Percentiles rank a stretch among this genome's conserved stretches.
phyloP scores from a whole-genome alignment of 176 grass and related monocot species.

The Musa acuminata region DNA sequence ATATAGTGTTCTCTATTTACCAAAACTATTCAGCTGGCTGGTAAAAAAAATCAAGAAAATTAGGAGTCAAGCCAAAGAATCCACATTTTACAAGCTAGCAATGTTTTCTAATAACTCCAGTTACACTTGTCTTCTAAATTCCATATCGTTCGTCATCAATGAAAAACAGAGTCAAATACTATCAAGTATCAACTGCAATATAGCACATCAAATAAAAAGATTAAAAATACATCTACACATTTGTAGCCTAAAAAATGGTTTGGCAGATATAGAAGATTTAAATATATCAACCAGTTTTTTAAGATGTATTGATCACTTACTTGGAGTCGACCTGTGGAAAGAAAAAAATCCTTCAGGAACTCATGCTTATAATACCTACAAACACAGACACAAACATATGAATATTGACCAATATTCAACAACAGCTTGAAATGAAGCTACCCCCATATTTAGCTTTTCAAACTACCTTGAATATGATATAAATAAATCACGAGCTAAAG shows the following conservation, averaged over 20 bases:
- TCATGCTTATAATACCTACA: constrained; percentile 85
- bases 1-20: not conserved
- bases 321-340: constrained; percentile 74
- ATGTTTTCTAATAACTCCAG: not conserved
- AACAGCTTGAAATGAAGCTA: not conserved
- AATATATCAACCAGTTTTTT: no score
- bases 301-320: constrained; percentile 33
- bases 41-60: not conserved
- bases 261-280: not conserved
- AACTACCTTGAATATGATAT: constrained; percentile 83
- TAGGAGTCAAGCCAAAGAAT: not conserved
- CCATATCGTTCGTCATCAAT: no score
- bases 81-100: not conserved
- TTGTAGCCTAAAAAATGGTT: not conserved
- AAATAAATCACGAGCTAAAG: constrained; percentile 95
- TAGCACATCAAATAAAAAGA: not conserved
- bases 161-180: no score
- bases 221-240: not conserved
- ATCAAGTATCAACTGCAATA: not conserved
- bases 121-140: no score
- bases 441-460: not conserved
- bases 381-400: constrained; percentile 24
- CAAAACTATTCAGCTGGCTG: not conserved
- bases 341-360: constrained; percentile 95
- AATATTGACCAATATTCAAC: constrained; percentile 23